Conservation (phyloP, 2,329 filamentous ascomycete genomes). For the Xenoacremonium recifei region DNA sequence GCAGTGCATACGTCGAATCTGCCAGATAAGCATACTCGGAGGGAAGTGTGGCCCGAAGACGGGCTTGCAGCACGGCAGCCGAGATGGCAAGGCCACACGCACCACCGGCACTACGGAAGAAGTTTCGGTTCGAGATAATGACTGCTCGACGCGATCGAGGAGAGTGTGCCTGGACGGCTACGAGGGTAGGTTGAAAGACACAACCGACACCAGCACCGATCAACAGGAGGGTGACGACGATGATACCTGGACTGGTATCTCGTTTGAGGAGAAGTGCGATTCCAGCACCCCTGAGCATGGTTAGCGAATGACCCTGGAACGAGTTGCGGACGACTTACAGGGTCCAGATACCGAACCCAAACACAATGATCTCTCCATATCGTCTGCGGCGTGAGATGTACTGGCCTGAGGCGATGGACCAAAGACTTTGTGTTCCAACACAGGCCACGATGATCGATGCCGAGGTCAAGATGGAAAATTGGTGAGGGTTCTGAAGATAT, state of each 20-base stretch:
- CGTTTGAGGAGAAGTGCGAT: conserved; percentile 49
- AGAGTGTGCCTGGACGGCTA: conserved; percentile 58
- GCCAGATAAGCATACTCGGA: conserved; percentile 8
- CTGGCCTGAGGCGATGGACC: conserved; percentile 50
- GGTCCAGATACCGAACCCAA: conserved; percentile 34
- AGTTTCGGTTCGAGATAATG: conserved; percentile 62
- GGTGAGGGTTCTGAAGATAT: conserved; percentile 57
- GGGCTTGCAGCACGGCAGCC: conserved; percentile 44
- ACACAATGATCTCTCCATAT: conserved; percentile 59
- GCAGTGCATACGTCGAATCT: conserved; percentile 8
- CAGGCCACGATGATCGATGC: conserved; percentile 51
- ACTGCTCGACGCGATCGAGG: conserved; percentile 58
- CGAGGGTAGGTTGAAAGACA: conserved; percentile 46
- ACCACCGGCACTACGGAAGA: conserved; percentile 57
- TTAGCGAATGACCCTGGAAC: conserved; percentile 1
- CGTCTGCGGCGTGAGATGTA: conserved; percentile 57
- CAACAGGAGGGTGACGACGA: conserved; percentile 48
- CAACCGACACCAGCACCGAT: conserved; percentile 53
- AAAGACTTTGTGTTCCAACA: conserved; percentile 43
- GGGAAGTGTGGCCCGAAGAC: background rate
- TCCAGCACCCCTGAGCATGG: conserved; percentile 40
- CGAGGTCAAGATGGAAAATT: conserved; percentile 39
- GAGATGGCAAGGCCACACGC: conserved; percentile 57
- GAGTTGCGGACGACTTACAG: conserved; percentile 21
- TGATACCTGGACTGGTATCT: conserved; percentile 43